A percentile compares a stretch with the other conserved stretches of the same genome.
Conservation (phyloP, 306 rosid genomes). For the Castanea crenata region DNA sequence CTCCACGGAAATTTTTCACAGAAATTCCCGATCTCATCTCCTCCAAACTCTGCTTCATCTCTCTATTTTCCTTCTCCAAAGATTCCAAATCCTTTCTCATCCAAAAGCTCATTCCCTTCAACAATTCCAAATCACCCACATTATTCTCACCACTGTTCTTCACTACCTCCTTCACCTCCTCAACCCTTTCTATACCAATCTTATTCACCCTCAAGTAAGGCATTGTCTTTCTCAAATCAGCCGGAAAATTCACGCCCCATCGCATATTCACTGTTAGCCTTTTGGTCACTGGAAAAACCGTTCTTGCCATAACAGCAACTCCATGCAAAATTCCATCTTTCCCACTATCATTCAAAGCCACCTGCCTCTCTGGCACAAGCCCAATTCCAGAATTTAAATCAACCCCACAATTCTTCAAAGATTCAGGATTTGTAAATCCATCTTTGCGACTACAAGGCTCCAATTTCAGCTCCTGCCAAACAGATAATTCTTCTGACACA, state of each 20-base stretch:
- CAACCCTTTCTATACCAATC: conserved; percentile 64
- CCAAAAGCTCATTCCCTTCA: conserved; percentile 61
- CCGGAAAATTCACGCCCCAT: conserved; percentile 65
- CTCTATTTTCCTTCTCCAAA: conserved; percentile 68
- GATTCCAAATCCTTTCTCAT: conserved; percentile 63
- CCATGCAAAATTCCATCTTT: conserved; percentile 42
- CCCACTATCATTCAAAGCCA: conserved; percentile 32
- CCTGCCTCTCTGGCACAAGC: conserved; percentile 20
- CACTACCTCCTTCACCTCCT: conserved; percentile 37
- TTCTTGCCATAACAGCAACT: conserved; percentile 62
- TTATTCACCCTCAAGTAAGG: conserved; percentile 65
- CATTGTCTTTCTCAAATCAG: conserved; percentile 39
- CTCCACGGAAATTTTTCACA: conserved; percentile 13
- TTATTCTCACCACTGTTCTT: conserved; percentile 12
- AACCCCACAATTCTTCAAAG: conserved; percentile 12
- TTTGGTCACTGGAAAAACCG: conserved; percentile 54
- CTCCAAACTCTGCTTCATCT: conserved; percentile 56
- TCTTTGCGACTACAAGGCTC: conserved; percentile 41
- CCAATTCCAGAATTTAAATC: conserved; percentile 22
- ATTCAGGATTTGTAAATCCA: conserved; percentile 4
- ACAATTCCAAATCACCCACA: conserved; percentile 42
- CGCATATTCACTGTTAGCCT: conserved; percentile 45
- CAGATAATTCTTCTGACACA: conserved; percentile 33
- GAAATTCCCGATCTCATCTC: conserved; percentile 48
- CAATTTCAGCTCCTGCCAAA: conserved; percentile 74